These are phyloP conservation scores for Colletotrichum coccodes DNA, from an alignment of 2,329 filamentous ascomycete species.

Conservation along the genomic window DNA sequence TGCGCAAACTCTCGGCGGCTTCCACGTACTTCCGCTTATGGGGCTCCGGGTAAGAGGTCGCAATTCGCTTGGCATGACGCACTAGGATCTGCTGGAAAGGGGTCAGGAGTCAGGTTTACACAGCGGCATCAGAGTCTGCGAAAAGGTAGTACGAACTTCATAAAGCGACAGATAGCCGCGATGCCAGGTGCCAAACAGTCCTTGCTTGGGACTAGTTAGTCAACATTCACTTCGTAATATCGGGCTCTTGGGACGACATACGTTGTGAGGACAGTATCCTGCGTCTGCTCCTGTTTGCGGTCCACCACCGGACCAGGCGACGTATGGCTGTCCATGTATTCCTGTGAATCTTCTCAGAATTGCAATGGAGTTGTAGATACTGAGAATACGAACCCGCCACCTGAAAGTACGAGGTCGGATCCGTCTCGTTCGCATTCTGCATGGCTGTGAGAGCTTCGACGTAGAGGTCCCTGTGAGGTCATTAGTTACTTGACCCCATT, in stretches of 20 bases:
- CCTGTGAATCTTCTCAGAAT: constrained; percentile 45
- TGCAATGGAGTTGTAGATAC: constrained; percentile 36
- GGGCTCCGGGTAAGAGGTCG: constrained; percentile 22
- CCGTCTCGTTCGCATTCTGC: constrained; percentile 58
- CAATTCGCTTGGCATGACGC: constrained; percentile 37
- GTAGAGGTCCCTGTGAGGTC: constrained; percentile 57
- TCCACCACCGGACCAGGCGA: constrained; percentile 53
- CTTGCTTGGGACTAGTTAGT: constrained; percentile 54
- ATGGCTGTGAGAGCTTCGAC: constrained; percentile 67
- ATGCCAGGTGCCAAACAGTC: constrained; percentile 39
- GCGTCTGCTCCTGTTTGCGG: constrained; percentile 25
- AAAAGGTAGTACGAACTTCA: constrained; percentile 42
- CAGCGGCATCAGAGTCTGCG: neutral
- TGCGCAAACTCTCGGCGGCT: constrained; percentile 57
- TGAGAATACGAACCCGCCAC: constrained; percentile 58
- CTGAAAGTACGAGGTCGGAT: constrained; percentile 67
- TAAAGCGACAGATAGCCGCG: constrained; percentile 35
- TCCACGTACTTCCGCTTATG: constrained; percentile 45
- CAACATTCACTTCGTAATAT: neutral
- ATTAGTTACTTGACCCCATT: neutral
- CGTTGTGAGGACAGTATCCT: constrained; percentile 34
- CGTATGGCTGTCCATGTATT: constrained; percentile 71
- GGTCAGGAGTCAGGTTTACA: neutral
- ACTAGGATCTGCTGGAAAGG: constrained; percentile 39
- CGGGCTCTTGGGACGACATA: neutral